These are phyloP conservation scores for Psidium friedrichsthalianum DNA, from an alignment of 345 rosid species.

Conservation along the genomic window DNA sequence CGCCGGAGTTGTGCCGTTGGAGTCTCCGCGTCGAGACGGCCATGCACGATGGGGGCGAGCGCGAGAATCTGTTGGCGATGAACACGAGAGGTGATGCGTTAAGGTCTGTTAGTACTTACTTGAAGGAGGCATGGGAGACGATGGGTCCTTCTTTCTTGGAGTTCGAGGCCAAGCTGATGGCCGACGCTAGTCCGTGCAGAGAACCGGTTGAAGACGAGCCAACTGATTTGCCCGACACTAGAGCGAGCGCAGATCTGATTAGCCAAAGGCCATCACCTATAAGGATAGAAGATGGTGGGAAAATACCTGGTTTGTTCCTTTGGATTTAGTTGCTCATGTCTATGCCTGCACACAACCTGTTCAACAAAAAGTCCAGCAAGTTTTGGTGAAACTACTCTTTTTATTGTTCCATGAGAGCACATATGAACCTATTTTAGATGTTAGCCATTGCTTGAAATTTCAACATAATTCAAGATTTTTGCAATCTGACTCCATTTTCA, in stretches of 20 bases:
- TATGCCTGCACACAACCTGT: no score
- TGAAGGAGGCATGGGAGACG: conserved; percentile 27
- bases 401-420: no score
- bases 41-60: neutral
- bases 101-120: conserved; percentile 14
- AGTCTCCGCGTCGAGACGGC: no score
- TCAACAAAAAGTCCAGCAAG: no score
- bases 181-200: no score
- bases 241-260: neutral
- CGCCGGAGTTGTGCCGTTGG: no score
- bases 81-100: conserved; percentile 27
- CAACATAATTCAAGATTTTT: no score
- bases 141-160: conserved; percentile 31
- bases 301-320: neutral
- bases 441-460: no score
- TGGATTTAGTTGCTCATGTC: neutral
- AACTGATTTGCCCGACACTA: neutral
- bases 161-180: neutral
- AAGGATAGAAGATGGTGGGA: neutral
- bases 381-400: no score
- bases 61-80: conserved; percentile 16
- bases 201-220: no score
- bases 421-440: no score
- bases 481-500: no score
- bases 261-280: neutral